Conservation (phyloP, 148 eudicot species). For the Rhododendron kiyosumense region DNA sequence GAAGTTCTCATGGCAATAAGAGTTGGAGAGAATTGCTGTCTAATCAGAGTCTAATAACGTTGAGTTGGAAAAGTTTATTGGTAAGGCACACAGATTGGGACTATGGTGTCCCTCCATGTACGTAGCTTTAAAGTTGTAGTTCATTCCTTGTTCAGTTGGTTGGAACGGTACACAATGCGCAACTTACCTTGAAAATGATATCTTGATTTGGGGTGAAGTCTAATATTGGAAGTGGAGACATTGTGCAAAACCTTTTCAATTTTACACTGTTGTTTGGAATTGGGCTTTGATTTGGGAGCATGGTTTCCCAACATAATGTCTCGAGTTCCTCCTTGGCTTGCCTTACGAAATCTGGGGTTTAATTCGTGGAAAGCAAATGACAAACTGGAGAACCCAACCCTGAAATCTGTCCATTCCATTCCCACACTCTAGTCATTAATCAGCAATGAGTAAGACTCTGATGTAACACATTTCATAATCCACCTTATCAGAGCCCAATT, state of each 20-base stretch:
- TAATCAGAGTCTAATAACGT: not conserved
- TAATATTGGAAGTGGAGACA: not conserved
- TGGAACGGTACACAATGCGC: not conserved
- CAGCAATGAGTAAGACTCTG: not conserved
- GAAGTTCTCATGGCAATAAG: not conserved
- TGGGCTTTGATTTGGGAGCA: not conserved
- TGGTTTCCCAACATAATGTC: not conserved
- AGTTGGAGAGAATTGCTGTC: not conserved
- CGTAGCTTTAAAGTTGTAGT: not conserved
- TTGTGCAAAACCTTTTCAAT: not conserved
- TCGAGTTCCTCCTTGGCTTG: not conserved
- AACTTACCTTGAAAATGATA: not conserved
- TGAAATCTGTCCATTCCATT: not conserved
- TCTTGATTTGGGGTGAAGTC: not conserved
- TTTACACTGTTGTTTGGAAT: not conserved
- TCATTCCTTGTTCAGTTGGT: not conserved
- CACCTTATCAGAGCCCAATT: not conserved
- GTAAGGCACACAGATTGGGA: not conserved
- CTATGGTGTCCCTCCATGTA: not conserved
- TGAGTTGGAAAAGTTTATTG: not conserved
- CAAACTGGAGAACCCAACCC: not conserved
- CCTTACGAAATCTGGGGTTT: not conserved
- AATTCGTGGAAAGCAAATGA: not conserved
- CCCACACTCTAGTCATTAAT: not conserved
- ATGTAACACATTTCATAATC: not conserved